Evolutionary conservation across 768 basidiomycete genomes (phyloP).

Genomic region (Cystofilobasidium macerans): DNA sequence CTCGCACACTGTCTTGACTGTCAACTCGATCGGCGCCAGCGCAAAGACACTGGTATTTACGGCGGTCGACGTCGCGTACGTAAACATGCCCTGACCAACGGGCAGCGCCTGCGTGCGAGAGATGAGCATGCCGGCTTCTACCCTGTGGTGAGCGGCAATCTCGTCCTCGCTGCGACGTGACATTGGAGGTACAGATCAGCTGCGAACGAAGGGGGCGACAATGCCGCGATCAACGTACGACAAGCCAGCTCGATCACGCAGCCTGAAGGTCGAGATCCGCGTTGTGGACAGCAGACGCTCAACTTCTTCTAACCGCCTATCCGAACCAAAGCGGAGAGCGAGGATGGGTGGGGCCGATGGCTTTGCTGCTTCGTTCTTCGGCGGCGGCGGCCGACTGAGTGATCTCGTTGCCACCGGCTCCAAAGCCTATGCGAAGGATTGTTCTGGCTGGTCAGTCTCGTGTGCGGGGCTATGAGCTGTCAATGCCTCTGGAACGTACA

Average conservation of each 20-base stretch:
- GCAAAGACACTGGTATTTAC: slow-evolving; percentile 45
- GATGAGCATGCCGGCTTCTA: slow-evolving; percentile 64
- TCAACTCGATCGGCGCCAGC: slow-evolving; percentile 38
- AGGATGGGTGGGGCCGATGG: neutral
- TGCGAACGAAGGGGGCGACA: neutral
- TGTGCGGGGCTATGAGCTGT: too few relatives aligned
- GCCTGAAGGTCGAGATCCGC: slow-evolving; percentile 52
- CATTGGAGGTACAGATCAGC: too few relatives aligned
- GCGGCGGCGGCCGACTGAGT: too few relatives aligned
- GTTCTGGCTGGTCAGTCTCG: too few relatives aligned
- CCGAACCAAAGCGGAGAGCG: slow-evolving; percentile 62
- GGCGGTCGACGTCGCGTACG: slow-evolving; percentile 66
- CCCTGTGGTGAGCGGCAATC: slow-evolving; percentile 71
- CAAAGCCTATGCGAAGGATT: too few relatives aligned
- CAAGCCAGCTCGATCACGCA: slow-evolving; percentile 53
- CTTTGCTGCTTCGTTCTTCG: neutral
- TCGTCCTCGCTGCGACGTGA: slow-evolving; percentile 70
- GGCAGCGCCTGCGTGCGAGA: slow-evolving; percentile 82
- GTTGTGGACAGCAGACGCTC: slow-evolving; percentile 81
- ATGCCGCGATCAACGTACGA: slow-evolving; percentile 44
- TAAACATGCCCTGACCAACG: slow-evolving; percentile 82
- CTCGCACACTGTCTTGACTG: slow-evolving; percentile 60
- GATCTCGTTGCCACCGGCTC: neutral
- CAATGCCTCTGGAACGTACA: too few relatives aligned
- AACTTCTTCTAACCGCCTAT: slow-evolving; percentile 81